phyloP scores from a whole-genome alignment of 352 stramenopile species.

The Phytophthora sojae region DNA sequence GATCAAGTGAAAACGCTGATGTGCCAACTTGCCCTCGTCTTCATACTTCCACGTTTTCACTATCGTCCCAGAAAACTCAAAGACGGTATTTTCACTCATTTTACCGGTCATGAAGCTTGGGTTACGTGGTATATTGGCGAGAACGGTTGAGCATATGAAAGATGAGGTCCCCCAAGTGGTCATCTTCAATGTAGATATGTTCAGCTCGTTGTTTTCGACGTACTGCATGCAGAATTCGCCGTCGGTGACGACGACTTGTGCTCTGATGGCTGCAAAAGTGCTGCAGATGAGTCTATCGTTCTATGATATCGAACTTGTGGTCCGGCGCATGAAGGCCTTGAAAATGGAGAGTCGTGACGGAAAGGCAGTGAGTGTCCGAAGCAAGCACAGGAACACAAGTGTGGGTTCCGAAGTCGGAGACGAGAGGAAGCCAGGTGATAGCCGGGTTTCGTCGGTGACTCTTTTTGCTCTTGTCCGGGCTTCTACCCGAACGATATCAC shows the following conservation, averaged over 20 bases:
- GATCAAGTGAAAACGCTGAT: slow-evolving; percentile 8
- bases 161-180: neutral
- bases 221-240: neutral
- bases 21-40: slow-evolving; percentile 10
- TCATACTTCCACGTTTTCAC: neutral
- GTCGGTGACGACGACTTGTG: neutral
- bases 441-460: neutral
- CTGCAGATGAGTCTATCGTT: slow-evolving; percentile 9
- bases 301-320: slow-evolving; percentile 3
- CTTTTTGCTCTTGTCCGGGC: neutral
- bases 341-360: neutral
- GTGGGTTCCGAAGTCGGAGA: neutral
- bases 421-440: neutral
- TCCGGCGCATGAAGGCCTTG: neutral
- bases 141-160: neutral
- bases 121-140: neutral
- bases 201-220: neutral
- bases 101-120: neutral
- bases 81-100: neutral
- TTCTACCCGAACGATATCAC: neutral
- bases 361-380: neutral
- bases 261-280: neutral
- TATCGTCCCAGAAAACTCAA: neutral
- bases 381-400: neutral
- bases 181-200: neutral